Evolutionary conservation across 2,329 filamentous ascomycete genomes (phyloP).

Genomic region (Pseudocercospora cruenta): DNA sequence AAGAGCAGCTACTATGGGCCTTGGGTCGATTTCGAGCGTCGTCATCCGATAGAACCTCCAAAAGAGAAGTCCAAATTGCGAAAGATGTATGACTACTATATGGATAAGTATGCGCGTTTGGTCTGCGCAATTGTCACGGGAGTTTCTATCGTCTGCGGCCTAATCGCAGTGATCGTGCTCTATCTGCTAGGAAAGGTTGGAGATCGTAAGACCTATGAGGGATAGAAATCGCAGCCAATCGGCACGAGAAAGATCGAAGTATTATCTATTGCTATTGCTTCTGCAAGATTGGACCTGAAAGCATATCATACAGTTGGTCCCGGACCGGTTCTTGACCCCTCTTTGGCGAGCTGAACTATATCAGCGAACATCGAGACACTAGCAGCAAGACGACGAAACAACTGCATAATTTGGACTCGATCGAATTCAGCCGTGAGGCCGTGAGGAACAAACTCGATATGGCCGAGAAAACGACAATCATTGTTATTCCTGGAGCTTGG

Average conservation of each 20-base stretch:
- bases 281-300: not conserved
- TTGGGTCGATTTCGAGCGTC: not conserved
- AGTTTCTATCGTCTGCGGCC: not conserved
- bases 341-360: not conserved
- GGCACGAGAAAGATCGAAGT: not conserved
- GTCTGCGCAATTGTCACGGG: not conserved
- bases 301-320: not conserved
- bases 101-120: not conserved
- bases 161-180: not conserved
- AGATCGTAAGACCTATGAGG: not conserved
- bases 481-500: slow-evolving; percentile 22
- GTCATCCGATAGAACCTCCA: not conserved
- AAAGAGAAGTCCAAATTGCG: not conserved
- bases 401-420: not conserved
- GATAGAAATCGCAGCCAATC: not conserved
- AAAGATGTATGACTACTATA: not conserved
- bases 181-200: not conserved
- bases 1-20: not conserved
- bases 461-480: slow-evolving; percentile 9
- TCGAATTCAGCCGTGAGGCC: too few species aligned
- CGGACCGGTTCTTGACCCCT: not conserved
- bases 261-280: not conserved
- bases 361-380: not conserved
- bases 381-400: not conserved
- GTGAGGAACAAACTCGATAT: too few species aligned